A percentile compares a stretch with the other conserved stretches of the same genome.
phyloP scores from a whole-genome alignment of 768 basidiomycete genomes.

The Sarcodon aspratus region DNA sequence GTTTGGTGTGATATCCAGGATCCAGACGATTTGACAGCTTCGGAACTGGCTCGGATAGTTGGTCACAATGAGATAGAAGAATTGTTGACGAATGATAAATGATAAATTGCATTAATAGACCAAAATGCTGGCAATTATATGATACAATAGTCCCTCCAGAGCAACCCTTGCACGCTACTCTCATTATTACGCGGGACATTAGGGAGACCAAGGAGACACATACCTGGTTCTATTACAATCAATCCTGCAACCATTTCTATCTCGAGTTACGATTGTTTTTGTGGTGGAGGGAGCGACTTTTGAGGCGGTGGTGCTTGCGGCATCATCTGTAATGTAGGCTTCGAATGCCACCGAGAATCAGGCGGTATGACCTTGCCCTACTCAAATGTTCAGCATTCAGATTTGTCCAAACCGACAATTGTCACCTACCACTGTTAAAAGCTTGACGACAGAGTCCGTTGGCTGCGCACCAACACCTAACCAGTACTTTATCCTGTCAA shows the following conservation, averaged over 20 bases:
- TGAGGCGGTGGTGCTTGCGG: neutral
- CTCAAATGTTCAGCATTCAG: conserved; percentile 3
- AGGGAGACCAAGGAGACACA: no score
- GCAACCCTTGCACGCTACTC: no score
- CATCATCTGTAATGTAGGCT: conserved; percentile 12
- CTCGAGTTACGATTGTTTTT: neutral
- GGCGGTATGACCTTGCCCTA: conserved; percentile 56
- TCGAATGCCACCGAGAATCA: conserved; percentile 42
- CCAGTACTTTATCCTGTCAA: conserved; percentile 87
- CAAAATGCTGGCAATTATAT: conserved; percentile 1
- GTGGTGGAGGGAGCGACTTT: neutral
- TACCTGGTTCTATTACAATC: no score
- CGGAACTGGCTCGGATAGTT: conserved; percentile 48
- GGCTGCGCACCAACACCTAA: conserved; percentile 76
- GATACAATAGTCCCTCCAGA: neutral
- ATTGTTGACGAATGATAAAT: conserved; percentile 14
- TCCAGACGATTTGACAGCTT: conserved; percentile 48
- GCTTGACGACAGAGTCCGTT: conserved; percentile 59
- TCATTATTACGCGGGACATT: no score
- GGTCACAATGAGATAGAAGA: conserved; percentile 43
- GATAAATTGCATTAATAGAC: neutral
- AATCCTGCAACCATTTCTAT: neutral
- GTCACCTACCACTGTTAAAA: conserved; percentile 67
- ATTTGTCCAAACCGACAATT: neutral
- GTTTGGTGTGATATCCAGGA: conserved; percentile 31